Base-by-base conservation (phyloP, 495 filamentous ascomycete species). In the Talaromyces trachyspermus region DNA sequence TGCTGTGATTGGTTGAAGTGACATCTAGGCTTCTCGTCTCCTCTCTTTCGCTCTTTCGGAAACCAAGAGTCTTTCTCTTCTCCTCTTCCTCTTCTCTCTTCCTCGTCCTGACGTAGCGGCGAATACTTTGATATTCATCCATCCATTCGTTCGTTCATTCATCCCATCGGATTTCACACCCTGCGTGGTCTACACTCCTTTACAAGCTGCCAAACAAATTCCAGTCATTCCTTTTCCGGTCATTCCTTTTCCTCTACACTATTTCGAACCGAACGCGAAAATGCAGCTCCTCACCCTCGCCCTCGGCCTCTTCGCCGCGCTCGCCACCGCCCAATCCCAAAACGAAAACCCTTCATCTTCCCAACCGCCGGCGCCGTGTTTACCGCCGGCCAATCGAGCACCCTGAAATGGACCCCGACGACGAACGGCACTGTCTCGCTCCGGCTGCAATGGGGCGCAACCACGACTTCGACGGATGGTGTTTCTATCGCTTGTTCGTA, bases 361-460 rank as follows among this genome's bases (percentile, higher is more conserved):
- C 75, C 78, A 10, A 25, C 44, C 7, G 59, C 51, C 19, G 71
- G 74, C 18, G 71, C 70, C 29, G 46, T 52, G 14, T 68, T 81
- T 55, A 66, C 62, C 3, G 72, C 74, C 17, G 81, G 80, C 11
- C 22, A 68, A 49, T 41, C 72, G 2, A 68, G 71, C 25, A 75
- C 70, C 14, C 56, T 85, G 36, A 71, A 46, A 20, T 85, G 81
- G 81, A 64, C 59, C 33, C 72, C 72, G 5, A 74, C 67, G 36
- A 77, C 76, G 46, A 48, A 43, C 27, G 73, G 76, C n/a, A 70
- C 73, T 23, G 65, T 84, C 12, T 69, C 69, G 7, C 59, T 83
- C 60, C 59, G 68, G 25, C 63, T 84, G 54, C 71, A 81, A 49
- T 68, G 58, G 48, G 80, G 79, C 15, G 46, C 58, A 4, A 59